phyloP scores from a whole-genome alignment of 2,329 filamentous ascomycete species.

The Arachnomyces sp. region DNA sequence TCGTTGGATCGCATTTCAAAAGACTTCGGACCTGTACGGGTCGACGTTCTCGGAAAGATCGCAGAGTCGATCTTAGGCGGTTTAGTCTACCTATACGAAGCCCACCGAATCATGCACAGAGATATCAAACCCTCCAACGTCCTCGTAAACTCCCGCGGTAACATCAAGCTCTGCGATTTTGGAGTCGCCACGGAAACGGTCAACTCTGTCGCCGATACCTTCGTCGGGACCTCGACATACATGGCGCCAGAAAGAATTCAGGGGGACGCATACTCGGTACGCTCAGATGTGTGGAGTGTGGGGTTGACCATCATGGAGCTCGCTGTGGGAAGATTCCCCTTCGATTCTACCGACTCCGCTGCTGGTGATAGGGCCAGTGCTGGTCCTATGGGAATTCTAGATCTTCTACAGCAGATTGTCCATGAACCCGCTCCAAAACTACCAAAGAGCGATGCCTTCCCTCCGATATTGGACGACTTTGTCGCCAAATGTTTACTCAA shows the following conservation, averaged over 20 bases:
- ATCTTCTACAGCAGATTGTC: conserved; percentile 93
- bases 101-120: conserved; percentile 96
- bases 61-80: conserved; percentile 91
- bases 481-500: conserved; percentile 93
- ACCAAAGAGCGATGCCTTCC: conserved; percentile 96
- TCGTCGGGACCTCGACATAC: conserved; percentile 96
- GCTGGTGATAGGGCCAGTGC: conserved; percentile 58
- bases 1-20: conserved; percentile 89
- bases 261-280: conserved; percentile 92
- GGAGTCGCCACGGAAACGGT: conserved; percentile 97
- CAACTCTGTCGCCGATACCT: conserved; percentile 96
- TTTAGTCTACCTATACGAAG: conserved; percentile 87
- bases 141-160: conserved; percentile 83
- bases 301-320: conserved; percentile 93
- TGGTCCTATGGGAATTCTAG: conserved; percentile 84
- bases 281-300: conserved; percentile 98
- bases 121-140: conserved; percentile 99
- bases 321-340: conserved; percentile 94
- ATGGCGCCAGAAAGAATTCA: conserved; percentile 99
- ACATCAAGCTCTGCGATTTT: conserved; percentile 97
- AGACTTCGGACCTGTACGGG: conserved; percentile 87
- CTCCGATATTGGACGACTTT: conserved; percentile 89
- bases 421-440: conserved; percentile 88
- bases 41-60: conserved; percentile 95
- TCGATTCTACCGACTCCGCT: conserved; percentile 71